phyloP scores from a whole-genome alignment of 768 basidiomycete species.

The Clitopilus hobsonii region DNA sequence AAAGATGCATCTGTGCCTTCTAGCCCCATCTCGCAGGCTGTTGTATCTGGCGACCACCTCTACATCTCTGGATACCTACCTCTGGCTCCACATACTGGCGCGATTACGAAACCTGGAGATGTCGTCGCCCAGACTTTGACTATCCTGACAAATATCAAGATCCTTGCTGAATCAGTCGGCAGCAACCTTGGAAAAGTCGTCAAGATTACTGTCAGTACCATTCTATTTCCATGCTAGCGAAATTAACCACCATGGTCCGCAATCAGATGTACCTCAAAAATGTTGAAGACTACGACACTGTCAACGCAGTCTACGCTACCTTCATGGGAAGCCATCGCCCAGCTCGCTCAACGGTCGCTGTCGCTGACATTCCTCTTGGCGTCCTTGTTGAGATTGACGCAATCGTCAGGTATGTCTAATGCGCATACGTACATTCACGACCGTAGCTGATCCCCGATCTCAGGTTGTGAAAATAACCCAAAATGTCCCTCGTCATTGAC shows the following conservation, averaged over 20 bases:
- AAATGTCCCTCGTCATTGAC: background rate
- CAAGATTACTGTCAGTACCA: constrained; percentile 5
- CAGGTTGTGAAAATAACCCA: background rate
- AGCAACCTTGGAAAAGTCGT: constrained; percentile 9
- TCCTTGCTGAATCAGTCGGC: constrained; percentile 3
- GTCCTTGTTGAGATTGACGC: constrained; percentile 3
- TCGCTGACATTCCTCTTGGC: constrained; percentile 1
- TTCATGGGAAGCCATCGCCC: constrained; percentile 8
- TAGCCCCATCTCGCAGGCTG: constrained; percentile 9
- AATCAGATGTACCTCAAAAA: constrained; percentile 8
- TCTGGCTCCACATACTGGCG: constrained; percentile 5
- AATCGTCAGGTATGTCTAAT: constrained; percentile 1
- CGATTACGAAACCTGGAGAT: constrained; percentile 4
- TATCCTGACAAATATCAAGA: constrained; percentile 3
- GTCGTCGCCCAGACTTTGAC: constrained; percentile 6
- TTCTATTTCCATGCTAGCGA: background rate
- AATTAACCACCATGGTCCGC: background rate
- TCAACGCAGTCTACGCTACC: constrained; percentile 5
- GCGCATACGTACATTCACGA: background rate
- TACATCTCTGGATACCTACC: constrained; percentile 9
- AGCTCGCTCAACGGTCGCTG: constrained; percentile 3
- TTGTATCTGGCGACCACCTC: constrained; percentile 8
- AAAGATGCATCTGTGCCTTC: constrained; percentile 5
- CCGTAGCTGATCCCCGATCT: background rate
- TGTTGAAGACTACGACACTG: constrained; percentile 4